These are phyloP conservation scores for Saccharomycopsis schoenii DNA, from an alignment of 805 yeast species.

Conservation along the genomic window DNA sequence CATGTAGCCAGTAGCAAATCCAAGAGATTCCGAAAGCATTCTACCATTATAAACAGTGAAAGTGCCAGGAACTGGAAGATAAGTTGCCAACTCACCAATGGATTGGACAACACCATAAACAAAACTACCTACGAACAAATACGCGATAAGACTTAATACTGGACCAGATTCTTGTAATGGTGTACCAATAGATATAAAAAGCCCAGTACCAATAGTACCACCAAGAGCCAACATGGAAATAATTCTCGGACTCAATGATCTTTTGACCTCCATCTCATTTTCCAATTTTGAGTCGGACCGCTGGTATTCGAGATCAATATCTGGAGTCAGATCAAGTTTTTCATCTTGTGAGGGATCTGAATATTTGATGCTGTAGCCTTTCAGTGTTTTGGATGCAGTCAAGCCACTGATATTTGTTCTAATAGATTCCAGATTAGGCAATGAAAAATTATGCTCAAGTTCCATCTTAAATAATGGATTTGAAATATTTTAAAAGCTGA, in stretches of 20 bases:
- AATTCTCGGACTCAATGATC: slow-evolving; percentile 53
- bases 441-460: neutral
- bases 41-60: slow-evolving; percentile 55
- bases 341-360: neutral
- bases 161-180: slow-evolving; percentile 54
- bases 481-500: neutral
- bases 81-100: slow-evolving; percentile 68
- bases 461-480: neutral
- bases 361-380: neutral
- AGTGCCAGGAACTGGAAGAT: slow-evolving; percentile 53
- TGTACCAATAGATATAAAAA: slow-evolving; percentile 52
- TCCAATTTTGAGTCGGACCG: neutral
- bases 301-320: neutral
- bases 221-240: slow-evolving; percentile 66
- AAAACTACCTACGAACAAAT: slow-evolving; percentile 50
- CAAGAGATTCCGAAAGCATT: slow-evolving; percentile 54
- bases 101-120: slow-evolving; percentile 55
- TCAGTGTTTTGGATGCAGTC: neutral
- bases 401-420: neutral
- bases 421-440: neutral
- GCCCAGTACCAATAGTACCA: slow-evolving; percentile 67
- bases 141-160: slow-evolving; percentile 50
- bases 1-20: slow-evolving; percentile 60
- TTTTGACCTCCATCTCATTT: slow-evolving; percentile 30
- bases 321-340: neutral